A percentile compares a stretch with the other conserved stretches of the same genome.
Evolutionary conservation across 2,329 filamentous ascomycete species (phyloP).

Genomic region (Didymella arachidicola): DNA sequence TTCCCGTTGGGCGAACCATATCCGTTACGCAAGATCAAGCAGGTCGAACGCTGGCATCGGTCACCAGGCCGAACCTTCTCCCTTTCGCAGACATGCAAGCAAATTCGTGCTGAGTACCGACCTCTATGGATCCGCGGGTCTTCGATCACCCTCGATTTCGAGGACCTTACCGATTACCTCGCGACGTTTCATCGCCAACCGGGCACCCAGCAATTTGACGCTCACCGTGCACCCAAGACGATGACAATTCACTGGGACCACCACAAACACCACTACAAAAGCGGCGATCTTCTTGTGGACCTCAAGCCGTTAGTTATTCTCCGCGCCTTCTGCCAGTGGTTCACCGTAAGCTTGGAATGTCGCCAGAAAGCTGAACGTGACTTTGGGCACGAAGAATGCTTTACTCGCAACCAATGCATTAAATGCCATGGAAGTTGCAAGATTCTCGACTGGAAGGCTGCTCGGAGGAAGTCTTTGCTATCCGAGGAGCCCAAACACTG

Average conservation of each 20-base stretch:
- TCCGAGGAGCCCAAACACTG: not conserved
- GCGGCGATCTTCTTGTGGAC: not conserved
- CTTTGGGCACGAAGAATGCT: not conserved
- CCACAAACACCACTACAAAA: not conserved
- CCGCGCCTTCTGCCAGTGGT: not conserved
- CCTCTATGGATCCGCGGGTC: constrained; percentile 17
- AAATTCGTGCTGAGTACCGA: constrained; percentile 18
- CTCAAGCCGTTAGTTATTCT: not conserved
- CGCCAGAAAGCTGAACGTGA: not conserved
- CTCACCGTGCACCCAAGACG: not conserved
- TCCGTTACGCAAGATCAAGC: not conserved
- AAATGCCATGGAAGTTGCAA: not conserved
- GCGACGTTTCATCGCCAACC: constrained; percentile 1
- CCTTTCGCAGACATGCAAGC: constrained; percentile 16
- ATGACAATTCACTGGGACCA: not conserved
- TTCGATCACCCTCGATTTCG: constrained; percentile 1
- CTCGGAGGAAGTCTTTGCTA: not conserved
- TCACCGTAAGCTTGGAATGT: not conserved
- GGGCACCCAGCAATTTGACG: not conserved
- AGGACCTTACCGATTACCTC: constrained; percentile 10
- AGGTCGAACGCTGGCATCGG: not conserved
- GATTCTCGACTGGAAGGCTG: not conserved
- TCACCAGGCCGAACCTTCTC: not conserved
- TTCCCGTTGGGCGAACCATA: not conserved
- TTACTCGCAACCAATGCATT: not conserved